phyloP scores from a whole-genome alignment of 2,329 filamentous ascomycete genomes.

The Fusarium illudens region DNA sequence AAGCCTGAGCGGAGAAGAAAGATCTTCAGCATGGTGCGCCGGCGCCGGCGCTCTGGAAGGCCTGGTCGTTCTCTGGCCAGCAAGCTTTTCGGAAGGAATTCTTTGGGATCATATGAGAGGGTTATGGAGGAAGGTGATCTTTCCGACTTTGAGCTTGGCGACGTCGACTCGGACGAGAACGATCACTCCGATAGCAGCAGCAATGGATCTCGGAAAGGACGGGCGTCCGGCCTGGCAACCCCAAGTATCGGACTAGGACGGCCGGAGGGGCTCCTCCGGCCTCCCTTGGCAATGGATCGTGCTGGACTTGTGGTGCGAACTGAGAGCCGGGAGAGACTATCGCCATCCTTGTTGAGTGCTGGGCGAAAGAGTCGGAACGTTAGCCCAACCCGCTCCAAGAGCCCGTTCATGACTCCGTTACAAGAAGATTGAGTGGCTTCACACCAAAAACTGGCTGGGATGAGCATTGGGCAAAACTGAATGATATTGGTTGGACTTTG shows the following conservation, averaged over 20 bases:
- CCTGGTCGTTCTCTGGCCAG: constrained; percentile 61
- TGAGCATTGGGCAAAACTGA: neutral
- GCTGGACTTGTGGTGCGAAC: constrained; percentile 81
- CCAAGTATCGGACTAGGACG: constrained; percentile 66
- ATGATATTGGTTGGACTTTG: neutral
- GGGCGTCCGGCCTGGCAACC: constrained; percentile 73
- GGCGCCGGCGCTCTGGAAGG: constrained; percentile 47
- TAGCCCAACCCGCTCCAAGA: constrained; percentile 68
- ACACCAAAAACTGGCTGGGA: neutral
- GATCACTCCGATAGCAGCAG: constrained; percentile 70
- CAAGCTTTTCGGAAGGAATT: constrained; percentile 71
- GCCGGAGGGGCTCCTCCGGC: constrained; percentile 57
- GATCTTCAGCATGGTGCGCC: constrained; percentile 42
- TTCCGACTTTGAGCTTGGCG: constrained; percentile 80
- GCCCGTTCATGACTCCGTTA: constrained; percentile 62
- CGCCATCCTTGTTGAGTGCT: constrained; percentile 63
- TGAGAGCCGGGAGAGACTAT: constrained; percentile 84
- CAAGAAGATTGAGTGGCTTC: constrained; percentile 49
- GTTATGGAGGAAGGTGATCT: constrained; percentile 83
- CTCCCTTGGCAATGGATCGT: constrained; percentile 64
- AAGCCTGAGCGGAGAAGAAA: constrained; percentile 75
- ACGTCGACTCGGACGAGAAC: constrained; percentile 70
- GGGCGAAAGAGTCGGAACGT: constrained; percentile 65
- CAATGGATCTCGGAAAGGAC: constrained; percentile 63
- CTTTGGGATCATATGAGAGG: constrained; percentile 74